Base-by-base conservation (phyloP, 2,329 filamentous ascomycete species). In the Diaporthe citri region DNA sequence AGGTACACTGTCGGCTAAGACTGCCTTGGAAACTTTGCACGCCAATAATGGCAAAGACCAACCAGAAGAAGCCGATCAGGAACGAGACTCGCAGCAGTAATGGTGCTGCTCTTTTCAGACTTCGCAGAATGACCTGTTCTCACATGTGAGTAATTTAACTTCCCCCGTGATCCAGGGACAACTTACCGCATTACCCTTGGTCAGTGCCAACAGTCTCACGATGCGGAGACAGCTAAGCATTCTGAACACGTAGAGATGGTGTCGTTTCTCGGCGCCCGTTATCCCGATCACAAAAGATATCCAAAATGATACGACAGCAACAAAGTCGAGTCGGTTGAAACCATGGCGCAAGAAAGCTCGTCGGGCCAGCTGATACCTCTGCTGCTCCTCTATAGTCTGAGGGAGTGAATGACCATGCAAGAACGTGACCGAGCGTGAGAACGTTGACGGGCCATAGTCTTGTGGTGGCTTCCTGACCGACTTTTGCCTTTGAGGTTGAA, bases 221-320 rank as follows among this genome's bases (percentile, higher is more conserved):
- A 99, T 98, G 59, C 97, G 94, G 77, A 99, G 88, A 84, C 95
- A 98, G 81, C 96, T 98, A 75, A 99, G 88, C 97, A 99, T 99
- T 74, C 95, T 93, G 83, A 99, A 99, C 10, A 98, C 90, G 79
- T 95, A 97, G 10, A 98, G 83, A 81, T 97, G 94, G 71, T 92
- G 88, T 3, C 83, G 80, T 76, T 89, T 88, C 81, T 98, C 94
- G 28, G 95, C 82, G 0, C 93, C 92, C 15, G 90, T 89, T 25
- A 96, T 84, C 43, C 91, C 90, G 69, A 99, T 87, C 15, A 91
- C 82, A 80, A 98, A 97, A 1, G 95, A 93, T 74, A 98, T 93
- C 97, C 97, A 99, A 84, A 95, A 99, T 0, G 96, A 93, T n/a
- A 97, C 88, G 10, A 99, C 94, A 2, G 97, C 97, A 71, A 99